These are phyloP conservation scores for Myxozyma melibiosi DNA, from an alignment of 805 yeast species.

Conservation along the genomic window DNA sequence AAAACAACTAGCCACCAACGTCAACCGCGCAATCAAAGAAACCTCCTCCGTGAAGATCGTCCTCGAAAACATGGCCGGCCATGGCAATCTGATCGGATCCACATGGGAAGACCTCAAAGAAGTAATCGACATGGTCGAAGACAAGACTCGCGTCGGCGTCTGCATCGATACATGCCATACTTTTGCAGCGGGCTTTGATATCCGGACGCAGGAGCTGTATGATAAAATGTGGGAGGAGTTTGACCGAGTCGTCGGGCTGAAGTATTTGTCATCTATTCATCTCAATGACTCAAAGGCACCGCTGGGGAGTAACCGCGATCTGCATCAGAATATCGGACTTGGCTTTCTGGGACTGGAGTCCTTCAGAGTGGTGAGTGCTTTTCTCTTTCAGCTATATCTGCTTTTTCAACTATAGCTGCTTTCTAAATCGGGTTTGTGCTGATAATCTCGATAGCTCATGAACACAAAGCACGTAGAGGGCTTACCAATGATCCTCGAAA, in stretches of 20 bases:
- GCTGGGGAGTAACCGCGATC: constrained; percentile 81
- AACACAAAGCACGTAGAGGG: constrained; percentile 62
- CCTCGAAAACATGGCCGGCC: constrained; percentile 97
- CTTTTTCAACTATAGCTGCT: no score
- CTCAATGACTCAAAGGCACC: constrained; percentile 96
- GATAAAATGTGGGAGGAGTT: constrained; percentile 73
- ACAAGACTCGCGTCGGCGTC: constrained; percentile 87
- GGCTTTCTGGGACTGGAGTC: constrained; percentile 89
- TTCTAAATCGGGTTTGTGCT: no score
- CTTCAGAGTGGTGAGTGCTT: constrained; percentile 54
- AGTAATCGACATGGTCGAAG: constrained; percentile 76
- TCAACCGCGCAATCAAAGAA: constrained; percentile 73
- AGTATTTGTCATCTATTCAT: constrained; percentile 80
- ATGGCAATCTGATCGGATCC: constrained; percentile 87
- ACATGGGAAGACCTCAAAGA: constrained; percentile 70
- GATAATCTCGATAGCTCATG: constrained; percentile 49
- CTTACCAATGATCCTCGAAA: constrained; percentile 83
- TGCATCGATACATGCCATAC: constrained; percentile 96
- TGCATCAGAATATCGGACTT: constrained; percentile 85
- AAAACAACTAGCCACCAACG: constrained; percentile 68
- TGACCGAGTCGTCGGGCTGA: constrained; percentile 71
- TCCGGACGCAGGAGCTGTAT: constrained; percentile 60
- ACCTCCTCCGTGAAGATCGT: constrained; percentile 84
- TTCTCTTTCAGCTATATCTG: no score
- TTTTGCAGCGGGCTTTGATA: constrained; percentile 90